Evolutionary conservation across 23 red algal species (phyloP).

Genomic region (Porphyridium purpureum): DNA sequence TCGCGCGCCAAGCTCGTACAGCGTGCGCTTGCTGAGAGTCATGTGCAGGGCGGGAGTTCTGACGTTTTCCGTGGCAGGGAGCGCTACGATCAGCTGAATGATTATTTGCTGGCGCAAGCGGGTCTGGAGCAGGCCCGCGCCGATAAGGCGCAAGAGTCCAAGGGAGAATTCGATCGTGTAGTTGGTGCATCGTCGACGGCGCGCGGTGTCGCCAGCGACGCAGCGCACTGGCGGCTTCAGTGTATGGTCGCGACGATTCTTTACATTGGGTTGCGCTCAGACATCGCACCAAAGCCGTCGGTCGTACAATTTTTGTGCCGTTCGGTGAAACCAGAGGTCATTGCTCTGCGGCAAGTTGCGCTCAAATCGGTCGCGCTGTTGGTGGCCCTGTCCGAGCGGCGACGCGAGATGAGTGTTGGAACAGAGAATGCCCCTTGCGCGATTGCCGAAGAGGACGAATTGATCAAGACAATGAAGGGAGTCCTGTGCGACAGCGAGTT

Average conservation of each 20-base stretch:
- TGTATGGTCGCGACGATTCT: slow-evolving; percentile 34
- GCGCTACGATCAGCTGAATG: slow-evolving; percentile 13
- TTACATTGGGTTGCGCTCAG: slow-evolving; percentile 34
- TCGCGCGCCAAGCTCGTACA: too few relatives aligned
- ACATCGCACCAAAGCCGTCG: slow-evolving; percentile 12
- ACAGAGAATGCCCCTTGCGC: too few relatives aligned
- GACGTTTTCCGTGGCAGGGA: too few relatives aligned
- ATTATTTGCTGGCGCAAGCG: too few relatives aligned
- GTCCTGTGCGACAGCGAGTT: slow-evolving; percentile 18
- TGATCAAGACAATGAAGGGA: slow-evolving; percentile 8
- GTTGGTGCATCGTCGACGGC: neutral
- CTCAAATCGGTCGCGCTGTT: slow-evolving; percentile 28
- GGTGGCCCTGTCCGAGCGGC: slow-evolving; percentile 16
- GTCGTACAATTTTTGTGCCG: slow-evolving; percentile 39
- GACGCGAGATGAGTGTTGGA: neutral
- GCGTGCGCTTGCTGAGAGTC: too few relatives aligned
- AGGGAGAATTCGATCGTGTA: too few relatives aligned
- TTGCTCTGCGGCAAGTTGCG: slow-evolving; percentile 37
- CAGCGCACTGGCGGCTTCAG: slow-evolving; percentile 50
- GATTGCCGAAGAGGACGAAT: neutral
- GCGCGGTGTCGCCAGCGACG: neutral
- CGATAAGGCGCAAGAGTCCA: too few relatives aligned
- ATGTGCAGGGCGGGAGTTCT: too few relatives aligned
- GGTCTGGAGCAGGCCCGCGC: too few relatives aligned
- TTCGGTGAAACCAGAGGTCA: slow-evolving; percentile 45